Evolutionary conservation across 257 asterid species (phyloP).

Genomic region (Penstemon newberryi): DNA sequence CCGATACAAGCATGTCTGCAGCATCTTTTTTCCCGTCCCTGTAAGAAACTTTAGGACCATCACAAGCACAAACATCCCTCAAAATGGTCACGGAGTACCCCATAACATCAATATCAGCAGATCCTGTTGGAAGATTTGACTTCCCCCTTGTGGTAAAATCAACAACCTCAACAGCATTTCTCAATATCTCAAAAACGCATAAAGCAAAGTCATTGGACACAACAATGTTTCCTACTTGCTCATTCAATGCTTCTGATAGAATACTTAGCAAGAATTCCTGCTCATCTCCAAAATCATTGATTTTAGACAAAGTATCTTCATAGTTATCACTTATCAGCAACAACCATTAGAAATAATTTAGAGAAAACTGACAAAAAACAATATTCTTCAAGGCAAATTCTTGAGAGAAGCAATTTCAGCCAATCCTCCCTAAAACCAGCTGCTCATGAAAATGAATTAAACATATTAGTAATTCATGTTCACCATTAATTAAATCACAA

Average conservation of each 20-base stretch:
- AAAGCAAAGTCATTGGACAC: slow-evolving; percentile 44
- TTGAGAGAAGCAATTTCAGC: slow-evolving; percentile 66
- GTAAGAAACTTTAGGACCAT: slow-evolving; percentile 26
- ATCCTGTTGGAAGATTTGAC: slow-evolving; percentile 63
- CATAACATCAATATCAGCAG: slow-evolving; percentile 53
- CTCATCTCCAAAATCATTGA: slow-evolving; percentile 39
- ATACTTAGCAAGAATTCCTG: slow-evolving; percentile 57
- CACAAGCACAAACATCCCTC: slow-evolving; percentile 68
- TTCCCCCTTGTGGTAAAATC: slow-evolving; percentile 49
- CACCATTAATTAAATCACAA: not conserved
- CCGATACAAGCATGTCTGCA: slow-evolving; percentile 47
- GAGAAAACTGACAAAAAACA: slow-evolving; percentile 47
- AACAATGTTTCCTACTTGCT: slow-evolving; percentile 40
- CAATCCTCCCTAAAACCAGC: slow-evolving; percentile 68
- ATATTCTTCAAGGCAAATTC: slow-evolving; percentile 54
- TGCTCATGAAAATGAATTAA: slow-evolving; percentile 31
- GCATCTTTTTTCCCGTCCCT: slow-evolving; percentile 35
- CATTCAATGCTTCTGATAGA: slow-evolving; percentile 57
- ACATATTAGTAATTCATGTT: not conserved
- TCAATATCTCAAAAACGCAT: slow-evolving; percentile 45
- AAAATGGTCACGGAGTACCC: slow-evolving; percentile 68
- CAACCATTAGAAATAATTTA: slow-evolving; percentile 36
- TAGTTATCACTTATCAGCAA: slow-evolving; percentile 5
- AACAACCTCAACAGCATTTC: slow-evolving; percentile 38
- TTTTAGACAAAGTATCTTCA: slow-evolving; percentile 16